Base-by-base conservation (phyloP, 208 protist species). In the Trypanosoma cruzi region DNA sequence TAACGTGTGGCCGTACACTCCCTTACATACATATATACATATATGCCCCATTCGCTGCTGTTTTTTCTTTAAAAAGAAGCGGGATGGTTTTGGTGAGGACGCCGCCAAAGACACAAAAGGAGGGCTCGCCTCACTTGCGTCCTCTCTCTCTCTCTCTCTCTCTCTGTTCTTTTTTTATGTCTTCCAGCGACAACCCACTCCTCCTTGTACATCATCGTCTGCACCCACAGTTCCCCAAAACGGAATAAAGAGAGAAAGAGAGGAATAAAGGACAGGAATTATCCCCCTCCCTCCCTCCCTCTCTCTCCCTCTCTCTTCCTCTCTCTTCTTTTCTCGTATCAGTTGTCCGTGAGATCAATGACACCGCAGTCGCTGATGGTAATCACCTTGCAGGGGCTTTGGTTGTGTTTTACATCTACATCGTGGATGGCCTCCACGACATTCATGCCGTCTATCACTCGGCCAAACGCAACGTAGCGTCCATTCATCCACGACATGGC, bases 381-480 rank as follows among this genome's bases (percentile, higher is more conserved):
- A 28, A 97, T 89, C 1, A 73, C 46, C 68, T 77, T 68, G 22
- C 53, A 44, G 5, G 93, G 90, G 1, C 84, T 60, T 61, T 97
- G 93, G 67, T 95, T 96, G 76, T 95, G 89, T 67, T 86, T 86
- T 64, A 87, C 81, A 69, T 84, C 80, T 42, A 86, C 76, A 6
- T 49, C 75, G 66, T 96, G 88, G 40, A 97, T 93, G 8, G 82
- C 81, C 42, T 91, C 77, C 48, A 98, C 84, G n/a, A 89, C 80
- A 16, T 88, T 55, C 80, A 93, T 90, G 46, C 96, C 96, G 69
- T 97, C 89, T 26, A 98, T 89, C 40, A 98, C 96, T n/a, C 85
- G 81, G 13, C 97, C 97, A 80, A 99, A 98, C 24, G 96, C 97
- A 0, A 98, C 93, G 76, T 99, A 98, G 61, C 91, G 93, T 11